phyloP scores from a whole-genome alignment of 2,329 filamentous ascomycete species.

The Diaporthe batatas region DNA sequence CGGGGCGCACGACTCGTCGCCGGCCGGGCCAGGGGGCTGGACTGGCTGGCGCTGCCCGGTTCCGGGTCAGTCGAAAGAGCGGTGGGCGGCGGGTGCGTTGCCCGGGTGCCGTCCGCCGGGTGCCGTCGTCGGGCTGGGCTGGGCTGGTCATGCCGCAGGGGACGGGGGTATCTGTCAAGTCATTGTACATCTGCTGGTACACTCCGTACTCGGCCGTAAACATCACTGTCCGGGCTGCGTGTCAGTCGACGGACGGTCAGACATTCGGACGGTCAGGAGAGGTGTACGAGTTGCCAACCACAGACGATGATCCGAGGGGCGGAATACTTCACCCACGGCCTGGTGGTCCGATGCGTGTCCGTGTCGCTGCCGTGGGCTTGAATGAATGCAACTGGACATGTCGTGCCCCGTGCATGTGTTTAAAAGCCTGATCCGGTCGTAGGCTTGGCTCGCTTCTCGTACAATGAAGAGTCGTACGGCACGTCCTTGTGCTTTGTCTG shows the following conservation, averaged over 20 bases:
- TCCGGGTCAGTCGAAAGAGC: not conserved
- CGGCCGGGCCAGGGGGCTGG: not conserved
- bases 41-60: not conserved
- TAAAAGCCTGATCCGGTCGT: not conserved
- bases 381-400: too few relatives aligned
- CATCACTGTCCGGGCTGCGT: too few relatives aligned
- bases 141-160: not conserved
- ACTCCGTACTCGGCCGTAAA: not conserved
- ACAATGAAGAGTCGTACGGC: not conserved
- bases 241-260: not conserved
- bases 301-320: too few relatives aligned
- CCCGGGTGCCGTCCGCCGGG: not conserved
- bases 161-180: too few relatives aligned
- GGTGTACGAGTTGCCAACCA: too few relatives aligned
- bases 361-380: too few relatives aligned
- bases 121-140: not conserved
- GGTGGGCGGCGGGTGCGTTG: not conserved
- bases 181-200: not conserved
- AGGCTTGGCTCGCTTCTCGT: not conserved
- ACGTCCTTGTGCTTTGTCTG: not conserved
- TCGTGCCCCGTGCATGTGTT: too few relatives aligned
- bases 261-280: too few relatives aligned
- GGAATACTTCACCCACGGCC: not conserved
- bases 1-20: slow-evolving; percentile 3
- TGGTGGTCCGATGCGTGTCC: not conserved